Conservation (phyloP, 2,329 filamentous ascomycete species). For the Fusarium sacchari region DNA sequence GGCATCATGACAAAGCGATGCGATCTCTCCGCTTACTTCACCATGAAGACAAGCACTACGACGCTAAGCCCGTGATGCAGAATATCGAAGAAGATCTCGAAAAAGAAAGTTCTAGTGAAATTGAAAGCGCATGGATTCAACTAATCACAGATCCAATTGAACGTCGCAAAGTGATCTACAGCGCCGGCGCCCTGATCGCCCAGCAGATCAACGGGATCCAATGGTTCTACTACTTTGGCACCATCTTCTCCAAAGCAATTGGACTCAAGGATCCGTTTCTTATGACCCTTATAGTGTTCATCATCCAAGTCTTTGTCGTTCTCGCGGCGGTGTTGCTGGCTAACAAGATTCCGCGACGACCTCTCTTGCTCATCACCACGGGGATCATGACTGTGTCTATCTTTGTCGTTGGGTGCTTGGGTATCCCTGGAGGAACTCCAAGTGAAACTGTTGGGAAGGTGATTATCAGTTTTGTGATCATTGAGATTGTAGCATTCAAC, state of each 20-base stretch:
- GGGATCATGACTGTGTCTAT: conserved; percentile 53
- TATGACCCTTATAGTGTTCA: conserved; percentile 54
- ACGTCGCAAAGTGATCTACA: conserved; percentile 57
- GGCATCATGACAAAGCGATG: conserved; percentile 51
- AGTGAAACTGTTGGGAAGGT: conserved; percentile 49
- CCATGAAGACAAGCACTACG: conserved; percentile 50
- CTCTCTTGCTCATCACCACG: conserved; percentile 52
- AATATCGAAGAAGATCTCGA: conserved; percentile 57
- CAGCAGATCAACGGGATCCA: conserved; percentile 62
- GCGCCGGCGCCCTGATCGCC: conserved; percentile 55
- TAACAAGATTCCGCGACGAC: conserved; percentile 53
- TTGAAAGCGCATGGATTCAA: conserved; percentile 51
- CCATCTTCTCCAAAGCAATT: conserved; percentile 55
- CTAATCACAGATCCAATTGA: conserved; percentile 57
- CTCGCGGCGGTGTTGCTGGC: conserved; percentile 51
- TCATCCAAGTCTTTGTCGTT: conserved; percentile 56
- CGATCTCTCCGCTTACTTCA: conserved; percentile 56
- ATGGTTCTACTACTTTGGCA: conserved; percentile 57
- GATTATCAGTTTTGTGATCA: conserved; percentile 54
- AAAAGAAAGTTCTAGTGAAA: conserved; percentile 45
- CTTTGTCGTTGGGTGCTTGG: conserved; percentile 55
- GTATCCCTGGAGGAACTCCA: conserved; percentile 46
- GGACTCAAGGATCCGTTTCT: conserved; percentile 54
- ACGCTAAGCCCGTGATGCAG: conserved; percentile 50
- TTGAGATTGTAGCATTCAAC: conserved; percentile 57